phyloP scores from a whole-genome alignment of 345 rosid species.

The Rhodamnia argentea region DNA sequence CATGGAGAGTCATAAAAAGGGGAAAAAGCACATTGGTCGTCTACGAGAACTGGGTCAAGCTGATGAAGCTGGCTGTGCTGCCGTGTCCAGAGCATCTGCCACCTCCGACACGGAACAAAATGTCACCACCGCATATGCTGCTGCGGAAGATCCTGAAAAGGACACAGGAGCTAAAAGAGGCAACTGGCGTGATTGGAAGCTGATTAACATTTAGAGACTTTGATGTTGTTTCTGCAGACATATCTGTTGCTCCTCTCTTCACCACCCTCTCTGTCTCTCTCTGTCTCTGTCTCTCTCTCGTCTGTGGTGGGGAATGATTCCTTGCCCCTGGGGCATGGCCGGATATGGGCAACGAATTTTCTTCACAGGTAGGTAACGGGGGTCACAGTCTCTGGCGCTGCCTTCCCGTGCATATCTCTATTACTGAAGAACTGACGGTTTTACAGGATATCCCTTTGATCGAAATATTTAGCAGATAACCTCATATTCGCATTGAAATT shows the following conservation, averaged over 20 bases:
- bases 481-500: neutral
- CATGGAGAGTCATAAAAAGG: slow-evolving; percentile 36
- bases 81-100: neutral
- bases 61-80: neutral
- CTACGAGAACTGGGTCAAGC: slow-evolving; percentile 9
- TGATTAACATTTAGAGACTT: neutral
- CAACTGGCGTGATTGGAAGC: neutral
- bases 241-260: neutral
- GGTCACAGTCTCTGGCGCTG: neutral
- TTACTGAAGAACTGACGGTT: neutral
- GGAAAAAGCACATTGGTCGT: slow-evolving; percentile 38
- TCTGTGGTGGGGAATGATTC: neutral
- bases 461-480: neutral
- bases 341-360: neutral
- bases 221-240: neutral
- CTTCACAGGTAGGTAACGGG: neutral
- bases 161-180: neutral
- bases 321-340: neutral
- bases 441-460: neutral
- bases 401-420: neutral
- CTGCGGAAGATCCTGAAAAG: neutral
- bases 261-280: too few species aligned
- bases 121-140: neutral
- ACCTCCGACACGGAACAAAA: neutral
- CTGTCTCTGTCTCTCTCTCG: neutral